Evolutionary conservation across 495 filamentous ascomycete species (phyloP).

Genomic region (Hypoxylon crocopeplum): DNA sequence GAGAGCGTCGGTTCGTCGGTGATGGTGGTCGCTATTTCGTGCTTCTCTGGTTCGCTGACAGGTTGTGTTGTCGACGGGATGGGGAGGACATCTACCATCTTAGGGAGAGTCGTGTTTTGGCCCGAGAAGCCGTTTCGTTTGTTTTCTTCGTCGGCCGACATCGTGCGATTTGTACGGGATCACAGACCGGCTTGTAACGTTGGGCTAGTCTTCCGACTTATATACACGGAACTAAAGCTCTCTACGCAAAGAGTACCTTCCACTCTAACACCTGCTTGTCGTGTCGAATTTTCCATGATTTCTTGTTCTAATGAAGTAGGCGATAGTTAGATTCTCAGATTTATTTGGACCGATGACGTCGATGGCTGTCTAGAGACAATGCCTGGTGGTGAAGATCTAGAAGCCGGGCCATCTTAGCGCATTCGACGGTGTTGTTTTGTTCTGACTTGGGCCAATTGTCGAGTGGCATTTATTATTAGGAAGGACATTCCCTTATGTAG

Average conservation of each 20-base stretch:
- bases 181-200: neutral
- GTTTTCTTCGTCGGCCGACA: conserved; percentile 11
- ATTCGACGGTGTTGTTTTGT: neutral
- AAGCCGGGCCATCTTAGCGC: conserved; percentile 19
- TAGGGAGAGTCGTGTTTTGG: neutral
- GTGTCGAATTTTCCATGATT: conserved; percentile 22
- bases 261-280: neutral
- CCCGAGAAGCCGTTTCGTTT: neutral
- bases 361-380: conserved; percentile 13
- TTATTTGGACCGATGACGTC: conserved; percentile 21
- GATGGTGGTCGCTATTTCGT: conserved; percentile 38
- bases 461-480: conserved; percentile 21
- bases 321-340: neutral
- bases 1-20: conserved; percentile 45
- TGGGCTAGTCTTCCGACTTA: neutral
- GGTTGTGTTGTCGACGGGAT: conserved; percentile 42
- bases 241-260: neutral
- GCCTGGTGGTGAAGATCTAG: conserved; percentile 18
- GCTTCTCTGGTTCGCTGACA: conserved; percentile 27
- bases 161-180: neutral
- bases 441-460: conserved; percentile 7
- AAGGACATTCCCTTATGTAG: conserved; percentile 12
- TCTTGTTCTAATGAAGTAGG: conserved; percentile 4
- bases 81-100: conserved; percentile 44
- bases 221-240: neutral